These are phyloP conservation scores for Solanum peruvianum DNA, from an alignment of 257 asterid species.

Conservation along the genomic window DNA sequence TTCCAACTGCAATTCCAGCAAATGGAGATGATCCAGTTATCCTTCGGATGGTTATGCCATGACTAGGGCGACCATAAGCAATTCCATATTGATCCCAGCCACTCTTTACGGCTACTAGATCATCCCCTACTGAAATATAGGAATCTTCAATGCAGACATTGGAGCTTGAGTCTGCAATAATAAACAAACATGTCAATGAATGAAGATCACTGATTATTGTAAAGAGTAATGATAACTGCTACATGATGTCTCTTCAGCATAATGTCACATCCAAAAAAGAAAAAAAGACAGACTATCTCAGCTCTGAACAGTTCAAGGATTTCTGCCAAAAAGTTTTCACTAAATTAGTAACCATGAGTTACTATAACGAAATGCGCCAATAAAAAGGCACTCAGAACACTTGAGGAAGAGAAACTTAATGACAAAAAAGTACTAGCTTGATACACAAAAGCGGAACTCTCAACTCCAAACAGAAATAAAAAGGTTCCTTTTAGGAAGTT, in stretches of 20 bases:
- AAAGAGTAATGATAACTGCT: not conserved
- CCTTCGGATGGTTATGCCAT: slow-evolving; percentile 60
- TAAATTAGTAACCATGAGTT: not conserved
- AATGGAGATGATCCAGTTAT: slow-evolving; percentile 71
- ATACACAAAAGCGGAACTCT: not conserved
- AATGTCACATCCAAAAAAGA: not conserved
- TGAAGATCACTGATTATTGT: not conserved
- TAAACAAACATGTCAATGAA: not conserved
- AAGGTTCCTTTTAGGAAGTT: not conserved
- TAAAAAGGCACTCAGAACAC: not conserved
- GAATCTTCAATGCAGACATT: slow-evolving; percentile 88
- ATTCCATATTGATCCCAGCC: slow-evolving; percentile 96
- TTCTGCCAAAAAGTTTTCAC: not conserved
- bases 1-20: slow-evolving; percentile 81
- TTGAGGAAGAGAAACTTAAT: not conserved
- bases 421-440: not conserved
- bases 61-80: slow-evolving; percentile 65
- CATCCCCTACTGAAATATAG: slow-evolving; percentile 84
- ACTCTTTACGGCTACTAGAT: slow-evolving; percentile 78
- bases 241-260: not conserved
- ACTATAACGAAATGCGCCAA: not conserved
- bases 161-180: slow-evolving; percentile 63
- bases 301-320: not conserved
- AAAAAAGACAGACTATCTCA: not conserved
- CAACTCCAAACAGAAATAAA: not conserved